Conservation (phyloP, 352 stramenopile genomes). For the Aphanomyces cochlioides region DNA sequence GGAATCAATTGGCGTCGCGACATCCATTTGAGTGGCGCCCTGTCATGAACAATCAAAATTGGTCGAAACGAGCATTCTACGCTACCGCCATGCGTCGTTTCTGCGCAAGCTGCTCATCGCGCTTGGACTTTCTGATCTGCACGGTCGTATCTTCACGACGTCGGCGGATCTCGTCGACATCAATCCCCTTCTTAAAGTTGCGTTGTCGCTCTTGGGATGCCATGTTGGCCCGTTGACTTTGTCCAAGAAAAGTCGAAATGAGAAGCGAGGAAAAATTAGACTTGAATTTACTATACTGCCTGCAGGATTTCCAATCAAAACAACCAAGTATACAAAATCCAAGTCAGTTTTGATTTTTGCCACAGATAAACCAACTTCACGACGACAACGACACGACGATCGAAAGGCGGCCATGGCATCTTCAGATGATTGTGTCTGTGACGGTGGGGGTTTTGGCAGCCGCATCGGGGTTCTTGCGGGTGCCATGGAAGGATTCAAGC, state of each 20-base stretch:
- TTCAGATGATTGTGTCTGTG: too few species aligned
- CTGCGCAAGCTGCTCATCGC: slow-evolving; percentile 78
- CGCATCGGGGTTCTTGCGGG: neutral
- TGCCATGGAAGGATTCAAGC: neutral
- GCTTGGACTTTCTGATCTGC: slow-evolving; percentile 81
- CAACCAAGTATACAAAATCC: neutral
- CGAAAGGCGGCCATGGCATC: too few species aligned
- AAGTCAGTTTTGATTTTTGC: neutral
- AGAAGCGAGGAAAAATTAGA: neutral
- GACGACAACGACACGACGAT: too few species aligned
- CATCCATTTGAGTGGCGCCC: slow-evolving; percentile 3
- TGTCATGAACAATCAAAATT: too few species aligned
- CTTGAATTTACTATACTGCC: neutral
- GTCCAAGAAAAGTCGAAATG: neutral
- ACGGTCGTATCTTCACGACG: slow-evolving; percentile 74
- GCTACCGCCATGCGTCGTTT: slow-evolving; percentile 54
- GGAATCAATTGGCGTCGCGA: slow-evolving; percentile 1
- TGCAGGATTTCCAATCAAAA: too few species aligned
- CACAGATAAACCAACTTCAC: too few species aligned
- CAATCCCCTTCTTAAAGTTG: slow-evolving; percentile 78
- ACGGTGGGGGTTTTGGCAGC: too few species aligned
- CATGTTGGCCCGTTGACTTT: neutral
- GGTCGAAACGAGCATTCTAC: neutral
- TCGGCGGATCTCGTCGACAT: slow-evolving; percentile 67
- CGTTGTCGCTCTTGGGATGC: slow-evolving; percentile 52